Evolutionary conservation across 148 eudicot genomes (phyloP).

Genomic region (Rhododendron molle): DNA sequence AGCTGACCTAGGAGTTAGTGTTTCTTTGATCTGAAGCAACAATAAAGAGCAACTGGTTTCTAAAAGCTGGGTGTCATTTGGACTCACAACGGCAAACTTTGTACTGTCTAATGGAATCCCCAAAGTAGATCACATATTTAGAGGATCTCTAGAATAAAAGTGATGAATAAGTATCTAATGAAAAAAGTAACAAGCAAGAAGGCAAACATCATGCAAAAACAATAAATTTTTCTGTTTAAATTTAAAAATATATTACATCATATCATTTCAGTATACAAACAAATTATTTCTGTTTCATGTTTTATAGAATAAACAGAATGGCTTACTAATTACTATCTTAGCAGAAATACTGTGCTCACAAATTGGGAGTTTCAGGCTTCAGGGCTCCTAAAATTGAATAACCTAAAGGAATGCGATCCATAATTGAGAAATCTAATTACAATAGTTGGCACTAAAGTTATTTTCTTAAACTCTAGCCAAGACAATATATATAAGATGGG

Average conservation of each 20-base stretch:
- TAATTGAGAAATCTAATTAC: background rate
- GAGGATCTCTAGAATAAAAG: background rate
- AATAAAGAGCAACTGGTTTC: background rate
- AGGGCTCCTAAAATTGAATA: background rate
- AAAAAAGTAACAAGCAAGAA: background rate
- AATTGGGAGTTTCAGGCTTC: background rate
- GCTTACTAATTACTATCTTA: background rate
- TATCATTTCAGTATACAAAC: background rate
- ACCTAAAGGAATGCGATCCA: background rate
- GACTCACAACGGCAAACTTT: background rate
- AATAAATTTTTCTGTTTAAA: slow-evolving; percentile 3
- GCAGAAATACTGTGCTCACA: background rate
- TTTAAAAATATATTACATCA: background rate
- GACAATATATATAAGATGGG: background rate
- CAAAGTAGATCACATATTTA: background rate
- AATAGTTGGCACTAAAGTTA: background rate
- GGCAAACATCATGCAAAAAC: background rate
- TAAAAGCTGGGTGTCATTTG: background rate
- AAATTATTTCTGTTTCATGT: background rate
- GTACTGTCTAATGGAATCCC: background rate
- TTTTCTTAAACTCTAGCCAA: background rate
- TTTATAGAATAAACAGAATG: background rate
- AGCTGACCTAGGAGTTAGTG: background rate
- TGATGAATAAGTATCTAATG: background rate
- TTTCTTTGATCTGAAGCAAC: background rate